Base-by-base conservation (phyloP, 2,329 filamentous ascomycete species). In the Thelonectria rubi region DNA sequence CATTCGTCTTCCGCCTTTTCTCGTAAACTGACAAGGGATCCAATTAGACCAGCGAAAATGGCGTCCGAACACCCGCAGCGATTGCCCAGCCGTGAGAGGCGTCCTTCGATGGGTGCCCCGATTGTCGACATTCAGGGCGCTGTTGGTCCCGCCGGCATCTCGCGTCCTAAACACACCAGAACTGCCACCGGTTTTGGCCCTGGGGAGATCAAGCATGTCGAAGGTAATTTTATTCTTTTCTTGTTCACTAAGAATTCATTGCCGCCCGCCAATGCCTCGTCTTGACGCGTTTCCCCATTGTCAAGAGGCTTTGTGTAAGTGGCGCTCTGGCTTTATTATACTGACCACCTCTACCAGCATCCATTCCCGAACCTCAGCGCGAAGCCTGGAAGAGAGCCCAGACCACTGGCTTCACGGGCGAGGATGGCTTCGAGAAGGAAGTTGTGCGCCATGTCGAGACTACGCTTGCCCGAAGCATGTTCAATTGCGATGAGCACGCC, bases 401-500 rank as follows among this genome's bases (percentile, higher is more conserved):
- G 66, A 86, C 86, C 55, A 80, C 85, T 68, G 88, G 86, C 62
- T 97, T 97, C 80, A 85, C 82, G 64, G 88, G 85, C 70, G 88
- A 92, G 76, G 93, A 97, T 17, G 91, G 93, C 60, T 97, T 98
- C 74, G 83, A 95, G 82, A 88, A 82, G 76, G 94, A 97, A 75
- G 86, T 96, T 59, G 93, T 99, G 66, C 90, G 90, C 68, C 95
- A 99, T 82, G 92, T 99, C 73, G 95, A 99, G 80, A 98, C 95
- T 3, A 97, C 94, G 3, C 85, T 99, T 64, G 95, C 95, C 65
- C 92, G 95, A 63, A 97, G 94, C 74, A 87, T 99, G 77, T 98
- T 94, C 86, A 99, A 99, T 80, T 99, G 95, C 80, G 94, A 99
- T 82, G 95, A 99, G 80, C 85, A 87, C 56, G 95, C 95, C 55